Evolutionary conservation across 2,329 filamentous ascomycete genomes (phyloP), one percentile per base, ranked within the genome.

Genomic region (Trichoderma sp.): DNA sequence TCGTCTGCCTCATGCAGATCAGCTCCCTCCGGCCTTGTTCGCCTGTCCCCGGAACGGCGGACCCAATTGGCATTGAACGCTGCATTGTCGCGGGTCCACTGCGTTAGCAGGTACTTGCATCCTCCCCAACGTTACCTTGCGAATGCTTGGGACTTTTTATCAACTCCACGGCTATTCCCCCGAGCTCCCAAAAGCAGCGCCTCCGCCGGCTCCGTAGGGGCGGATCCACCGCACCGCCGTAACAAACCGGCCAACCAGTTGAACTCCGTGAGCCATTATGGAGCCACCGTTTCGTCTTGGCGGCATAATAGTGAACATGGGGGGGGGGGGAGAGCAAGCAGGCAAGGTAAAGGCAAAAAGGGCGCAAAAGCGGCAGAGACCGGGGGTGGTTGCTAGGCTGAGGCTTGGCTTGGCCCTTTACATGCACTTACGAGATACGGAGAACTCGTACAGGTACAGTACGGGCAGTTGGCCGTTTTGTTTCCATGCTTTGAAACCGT

Each of bases 251-350:
- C 47, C 66, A 68, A 68, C 66, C 66, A 68, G 64, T 58, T 32
- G 13, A n/a, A 9, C 47, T 39, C 53, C 65, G 63, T 58, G 32
- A 26, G 55, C 57, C 30, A 53, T 63, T 30, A 63, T 70, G 67
- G 58, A 62, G 67, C 58, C 58, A 70, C 68, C 68, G 68, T 70
- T 70, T 70, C 58, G 68, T 34, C 66, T 59, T 59, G 66, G 65
- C 65, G 50, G 64, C 64, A 67, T 67, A 39, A 39, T 26, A 26
- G 32, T 26, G 17, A 17, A 30, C 17, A 59, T 61, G 67, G 55
- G 50, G 20, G 50, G 15, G n/a, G n/a, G n/a, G n/a, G n/a, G n/a
- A n/a, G n/a, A n/a, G 34, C 13, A 17, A 17, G 7, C 36, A 43
- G 64, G 23, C 23, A 26, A 50, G 59, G 59, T 15, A 43, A 26